phyloP scores from a whole-genome alignment of 768 basidiomycete species.

The Tulasnella sp. region DNA sequence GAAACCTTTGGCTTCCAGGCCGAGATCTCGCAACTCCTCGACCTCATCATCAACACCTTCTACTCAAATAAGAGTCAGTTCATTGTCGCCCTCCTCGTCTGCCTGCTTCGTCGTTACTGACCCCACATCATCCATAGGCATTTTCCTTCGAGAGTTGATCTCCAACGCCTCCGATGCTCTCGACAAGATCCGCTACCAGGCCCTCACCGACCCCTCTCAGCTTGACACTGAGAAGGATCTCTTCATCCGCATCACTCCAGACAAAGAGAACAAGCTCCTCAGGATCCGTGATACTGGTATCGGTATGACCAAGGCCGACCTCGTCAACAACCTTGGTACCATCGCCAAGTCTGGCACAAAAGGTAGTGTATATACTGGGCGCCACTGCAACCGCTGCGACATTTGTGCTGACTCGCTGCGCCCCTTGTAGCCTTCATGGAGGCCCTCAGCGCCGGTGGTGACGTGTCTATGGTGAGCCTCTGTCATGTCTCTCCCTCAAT shows the following conservation, averaged over 20 bases:
- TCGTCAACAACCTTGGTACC: slow-evolving; percentile 98
- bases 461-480: slow-evolving; percentile 50
- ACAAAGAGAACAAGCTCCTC: slow-evolving; percentile 92
- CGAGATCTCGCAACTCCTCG: slow-evolving; percentile 97
- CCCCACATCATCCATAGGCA: slow-evolving; percentile 43
- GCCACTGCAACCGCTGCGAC: neutral
- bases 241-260: slow-evolving; percentile 86
- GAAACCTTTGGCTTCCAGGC: slow-evolving; percentile 97
- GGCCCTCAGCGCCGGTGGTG: slow-evolving; percentile 60
- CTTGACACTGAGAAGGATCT: slow-evolving; percentile 91
- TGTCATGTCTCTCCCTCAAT: neutral
- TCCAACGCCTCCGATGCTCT: slow-evolving; percentile 97
- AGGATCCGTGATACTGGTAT: slow-evolving; percentile 92
- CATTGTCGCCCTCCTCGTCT: neutral
- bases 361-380: slow-evolving; percentile 36
- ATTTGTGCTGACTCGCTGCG: slow-evolving; percentile 11
- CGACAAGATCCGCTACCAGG: slow-evolving; percentile 97
- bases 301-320: slow-evolving; percentile 99
- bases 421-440: slow-evolving; percentile 90
- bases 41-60: slow-evolving; percentile 99
- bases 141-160: slow-evolving; percentile 97
- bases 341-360: slow-evolving; percentile 94
- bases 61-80: slow-evolving; percentile 83
- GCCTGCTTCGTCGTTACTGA: neutral
- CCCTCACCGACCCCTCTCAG: slow-evolving; percentile 83